These are phyloP conservation scores for Sclerotinia subarctica DNA, from an alignment of 2,329 filamentous ascomycete species.

Conservation along the genomic window DNA sequence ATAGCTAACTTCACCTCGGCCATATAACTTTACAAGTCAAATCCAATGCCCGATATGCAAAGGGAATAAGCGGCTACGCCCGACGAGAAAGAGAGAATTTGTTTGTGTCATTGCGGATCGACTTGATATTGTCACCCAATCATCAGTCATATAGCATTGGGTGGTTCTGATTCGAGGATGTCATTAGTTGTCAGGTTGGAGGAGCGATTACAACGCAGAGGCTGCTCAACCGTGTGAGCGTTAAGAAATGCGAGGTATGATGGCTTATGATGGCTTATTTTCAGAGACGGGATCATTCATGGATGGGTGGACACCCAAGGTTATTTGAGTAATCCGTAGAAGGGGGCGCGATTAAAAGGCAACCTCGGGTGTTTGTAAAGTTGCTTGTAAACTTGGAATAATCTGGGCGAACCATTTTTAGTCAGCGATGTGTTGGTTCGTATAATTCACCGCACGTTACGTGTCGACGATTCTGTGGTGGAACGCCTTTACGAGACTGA, in stretches of 20 bases:
- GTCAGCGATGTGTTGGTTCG: constrained; percentile 18
- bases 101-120: not conserved
- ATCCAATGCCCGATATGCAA: constrained; percentile 18
- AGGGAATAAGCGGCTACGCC: constrained; percentile 5
- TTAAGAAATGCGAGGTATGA: constrained; percentile 11
- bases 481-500: constrained; percentile 20
- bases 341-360: constrained; percentile 8
- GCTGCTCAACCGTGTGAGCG: not conserved
- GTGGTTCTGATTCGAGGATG: not conserved
- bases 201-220: constrained; percentile 14
- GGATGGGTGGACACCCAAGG: constrained; percentile 3
- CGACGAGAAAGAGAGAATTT: constrained; percentile 12
- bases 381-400: not conserved
- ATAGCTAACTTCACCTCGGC: constrained; percentile 4
- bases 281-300: not conserved
- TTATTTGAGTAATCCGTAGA: constrained; percentile 12
- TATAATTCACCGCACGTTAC: constrained; percentile 8
- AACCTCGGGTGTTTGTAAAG: constrained; percentile 1
- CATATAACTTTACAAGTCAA: not conserved
- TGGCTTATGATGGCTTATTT: no score
- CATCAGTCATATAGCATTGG: not conserved
- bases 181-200: not conserved
- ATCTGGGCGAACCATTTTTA: constrained; percentile 23
- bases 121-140: constrained; percentile 4
- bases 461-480: constrained; percentile 21